Evolutionary conservation across 1,284 basidiomycete species (phyloP).

Genomic region (Xerocomus amazonicus): DNA sequence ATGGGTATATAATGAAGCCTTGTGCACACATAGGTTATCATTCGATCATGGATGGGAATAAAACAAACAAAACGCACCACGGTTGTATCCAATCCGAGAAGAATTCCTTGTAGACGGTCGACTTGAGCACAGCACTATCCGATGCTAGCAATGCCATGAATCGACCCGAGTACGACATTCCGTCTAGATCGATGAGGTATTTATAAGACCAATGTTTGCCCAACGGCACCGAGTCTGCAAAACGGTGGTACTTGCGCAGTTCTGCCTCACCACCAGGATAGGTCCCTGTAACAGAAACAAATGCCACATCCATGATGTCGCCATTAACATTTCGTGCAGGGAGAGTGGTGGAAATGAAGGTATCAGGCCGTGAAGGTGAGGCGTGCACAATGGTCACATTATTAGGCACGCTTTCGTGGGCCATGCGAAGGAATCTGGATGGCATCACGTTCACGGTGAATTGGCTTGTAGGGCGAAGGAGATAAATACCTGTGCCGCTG

Average conservation of each 20-base stretch:
- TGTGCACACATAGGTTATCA: constrained; percentile 4
- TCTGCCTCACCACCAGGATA: constrained; percentile 82
- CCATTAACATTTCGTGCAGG: constrained; percentile 66
- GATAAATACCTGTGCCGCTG: constrained; percentile 75
- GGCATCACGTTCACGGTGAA: background rate
- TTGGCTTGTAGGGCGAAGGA: constrained; percentile 3
- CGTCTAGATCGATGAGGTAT: constrained; percentile 88
- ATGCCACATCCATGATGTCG: constrained; percentile 86
- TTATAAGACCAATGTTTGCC: constrained; percentile 91
- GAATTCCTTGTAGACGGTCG: constrained; percentile 87
- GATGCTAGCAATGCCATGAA: constrained; percentile 85
- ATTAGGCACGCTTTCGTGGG: constrained; percentile 54
- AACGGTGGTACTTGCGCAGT: constrained; percentile 66
- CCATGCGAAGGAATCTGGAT: constrained; percentile 72
- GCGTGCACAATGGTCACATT: constrained; percentile 76
- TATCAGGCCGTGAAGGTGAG: constrained; percentile 60
- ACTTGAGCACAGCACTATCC: constrained; percentile 86
- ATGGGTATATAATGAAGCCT: constrained; percentile 95
- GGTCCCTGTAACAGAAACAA: constrained; percentile 72
- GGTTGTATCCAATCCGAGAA: constrained; percentile 83
- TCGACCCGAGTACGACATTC: constrained; percentile 90
- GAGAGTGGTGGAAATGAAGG: constrained; percentile 59
- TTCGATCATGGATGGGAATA: background rate
- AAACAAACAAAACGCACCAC: constrained; percentile 45
- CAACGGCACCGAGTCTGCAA: constrained; percentile 74